A percentile compares a stretch with the other conserved stretches of the same genome.
Evolutionary conservation across 306 rosid genomes (phyloP).

Genomic region (Argentina anserina): DNA sequence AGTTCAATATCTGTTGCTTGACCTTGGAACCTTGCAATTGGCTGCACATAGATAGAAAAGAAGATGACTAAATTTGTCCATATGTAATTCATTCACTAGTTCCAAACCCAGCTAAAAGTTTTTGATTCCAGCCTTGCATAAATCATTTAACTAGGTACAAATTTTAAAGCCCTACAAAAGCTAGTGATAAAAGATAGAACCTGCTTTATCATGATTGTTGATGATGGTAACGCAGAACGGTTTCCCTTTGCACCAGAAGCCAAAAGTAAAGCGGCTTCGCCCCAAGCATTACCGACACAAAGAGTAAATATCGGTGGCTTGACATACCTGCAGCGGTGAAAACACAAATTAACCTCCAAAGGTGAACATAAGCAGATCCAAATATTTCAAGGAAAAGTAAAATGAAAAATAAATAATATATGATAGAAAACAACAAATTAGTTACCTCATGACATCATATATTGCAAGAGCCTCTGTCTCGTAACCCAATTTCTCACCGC

Average conservation of each 20-base stretch:
- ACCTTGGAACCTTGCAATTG: slow-evolving; percentile 91
- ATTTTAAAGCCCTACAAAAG: slow-evolving; percentile 13
- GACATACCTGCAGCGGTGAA: slow-evolving; percentile 51
- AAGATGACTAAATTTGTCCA: not conserved
- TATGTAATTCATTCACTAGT: not conserved
- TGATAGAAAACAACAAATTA: slow-evolving; percentile 24
- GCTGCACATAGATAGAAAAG: slow-evolving; percentile 48
- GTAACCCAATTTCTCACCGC: slow-evolving; percentile 92
- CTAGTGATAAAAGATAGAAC: slow-evolving; percentile 30
- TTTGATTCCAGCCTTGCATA: not conserved
- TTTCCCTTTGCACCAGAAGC: slow-evolving; percentile 95
- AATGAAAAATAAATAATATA: slow-evolving; percentile 1
- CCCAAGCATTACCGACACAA: slow-evolving; percentile 98
- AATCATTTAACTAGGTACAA: not conserved
- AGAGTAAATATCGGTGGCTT: slow-evolving; percentile 91
- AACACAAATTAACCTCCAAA: not conserved
- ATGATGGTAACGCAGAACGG: slow-evolving; percentile 94
- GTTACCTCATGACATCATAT: slow-evolving; percentile 89
- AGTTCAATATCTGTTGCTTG: slow-evolving; percentile 83
- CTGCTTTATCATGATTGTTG: slow-evolving; percentile 96
- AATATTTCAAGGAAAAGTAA: not conserved
- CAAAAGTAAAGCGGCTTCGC: slow-evolving; percentile 98
- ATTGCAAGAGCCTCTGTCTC: slow-evolving; percentile 94
- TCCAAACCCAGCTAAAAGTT: not conserved
- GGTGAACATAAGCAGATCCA: not conserved